phyloP scores from a whole-genome alignment of 2,329 filamentous ascomycete genomes.

The Beauveria medogensis region DNA sequence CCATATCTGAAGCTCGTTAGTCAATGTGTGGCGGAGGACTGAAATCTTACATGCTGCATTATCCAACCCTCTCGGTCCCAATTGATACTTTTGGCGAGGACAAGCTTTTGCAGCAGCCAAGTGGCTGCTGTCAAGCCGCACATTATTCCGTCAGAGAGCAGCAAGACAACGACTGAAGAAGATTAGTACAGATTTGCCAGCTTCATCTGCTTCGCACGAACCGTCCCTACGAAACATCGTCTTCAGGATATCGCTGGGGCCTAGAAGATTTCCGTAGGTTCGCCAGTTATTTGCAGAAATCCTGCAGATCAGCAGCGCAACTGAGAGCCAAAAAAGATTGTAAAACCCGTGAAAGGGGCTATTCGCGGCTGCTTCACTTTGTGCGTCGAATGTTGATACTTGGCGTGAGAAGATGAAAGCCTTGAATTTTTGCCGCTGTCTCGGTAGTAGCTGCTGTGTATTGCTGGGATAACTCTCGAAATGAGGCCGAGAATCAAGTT shows the following conservation, averaged over 20 bases:
- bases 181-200: neutral
- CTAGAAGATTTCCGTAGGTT: slow-evolving; percentile 59
- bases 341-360: slow-evolving; percentile 75
- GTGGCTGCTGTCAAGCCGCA: slow-evolving; percentile 58
- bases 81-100: slow-evolving; percentile 50
- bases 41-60: slow-evolving; percentile 51
- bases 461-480: slow-evolving; percentile 10
- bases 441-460: slow-evolving; percentile 2
- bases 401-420: slow-evolving; percentile 62
- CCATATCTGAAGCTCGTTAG: slow-evolving; percentile 47
- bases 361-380: slow-evolving; percentile 55
- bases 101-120: slow-evolving; percentile 54
- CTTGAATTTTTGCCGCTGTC: slow-evolving; percentile 25
- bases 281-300: slow-evolving; percentile 62
- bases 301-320: slow-evolving; percentile 57
- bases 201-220: slow-evolving; percentile 16
- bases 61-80: slow-evolving; percentile 68
- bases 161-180: slow-evolving; percentile 39
- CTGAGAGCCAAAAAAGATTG: slow-evolving; percentile 67
- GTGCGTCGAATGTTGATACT: slow-evolving; percentile 67
- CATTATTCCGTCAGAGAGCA: slow-evolving; percentile 61
- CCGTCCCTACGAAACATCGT: slow-evolving; percentile 53
- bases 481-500: slow-evolving; percentile 17
- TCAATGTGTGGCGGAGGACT: neutral
- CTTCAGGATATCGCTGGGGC: slow-evolving; percentile 62